Evolutionary conservation across 2,329 filamentous ascomycete species (phyloP).

Genomic region (Diaporthe aspalathi): DNA sequence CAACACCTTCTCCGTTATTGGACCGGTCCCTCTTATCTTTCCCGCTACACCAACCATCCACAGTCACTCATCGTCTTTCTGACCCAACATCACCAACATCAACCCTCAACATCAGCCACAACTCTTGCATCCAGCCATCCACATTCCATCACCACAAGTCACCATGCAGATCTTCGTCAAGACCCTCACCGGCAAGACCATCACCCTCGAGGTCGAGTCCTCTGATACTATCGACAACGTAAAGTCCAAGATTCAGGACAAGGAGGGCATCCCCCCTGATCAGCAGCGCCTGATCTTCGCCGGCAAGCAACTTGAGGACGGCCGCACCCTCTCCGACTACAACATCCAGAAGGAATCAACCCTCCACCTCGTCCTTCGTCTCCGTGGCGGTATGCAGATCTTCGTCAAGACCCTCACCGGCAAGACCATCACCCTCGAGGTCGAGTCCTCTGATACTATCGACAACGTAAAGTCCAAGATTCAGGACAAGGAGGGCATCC

Average conservation of each 20-base stretch:
- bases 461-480: constrained; percentile 97
- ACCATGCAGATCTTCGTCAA: constrained; percentile 80
- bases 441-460: constrained; percentile 90
- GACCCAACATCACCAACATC: constrained; percentile 8
- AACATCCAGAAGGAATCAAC: constrained; percentile 96
- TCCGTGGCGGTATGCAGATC: constrained; percentile 91
- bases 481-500: constrained; percentile 92
- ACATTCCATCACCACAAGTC: constrained; percentile 56
- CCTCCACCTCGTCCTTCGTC: constrained; percentile 85
- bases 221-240: constrained; percentile 96
- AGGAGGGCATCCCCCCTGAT: constrained; percentile 95
- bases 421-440: constrained; percentile 94
- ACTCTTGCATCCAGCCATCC: constrained; percentile 72
- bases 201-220: constrained; percentile 89
- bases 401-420: constrained; percentile 90
- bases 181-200: constrained; percentile 93
- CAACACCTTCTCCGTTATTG: no score
- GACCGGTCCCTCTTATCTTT: background rate
- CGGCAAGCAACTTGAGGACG: constrained; percentile 96
- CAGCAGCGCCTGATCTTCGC: constrained; percentile 97
- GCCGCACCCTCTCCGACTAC: no score
- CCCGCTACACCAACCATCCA: constrained; percentile 3
- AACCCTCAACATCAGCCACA: constrained; percentile 50
- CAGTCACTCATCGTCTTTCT: background rate
- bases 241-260: constrained; percentile 97